Evolutionary conservation across 169 alveolate genomes (phyloP).

Genomic region (Plasmodium gaboni): DNA sequence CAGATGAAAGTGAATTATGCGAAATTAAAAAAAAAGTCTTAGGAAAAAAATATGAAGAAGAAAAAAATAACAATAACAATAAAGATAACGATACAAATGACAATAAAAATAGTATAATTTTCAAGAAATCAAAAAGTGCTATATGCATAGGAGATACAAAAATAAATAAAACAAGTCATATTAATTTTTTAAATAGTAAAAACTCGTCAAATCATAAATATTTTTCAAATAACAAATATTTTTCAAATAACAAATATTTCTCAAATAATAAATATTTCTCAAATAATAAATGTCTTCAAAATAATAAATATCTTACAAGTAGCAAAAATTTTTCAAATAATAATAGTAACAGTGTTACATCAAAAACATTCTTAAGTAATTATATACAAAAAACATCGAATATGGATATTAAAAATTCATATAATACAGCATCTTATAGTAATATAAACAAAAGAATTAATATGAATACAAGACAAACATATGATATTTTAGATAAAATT

Average conservation of each 20-base stretch:
- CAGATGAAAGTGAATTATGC: conserved; percentile 4
- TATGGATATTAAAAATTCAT: conserved; percentile 13
- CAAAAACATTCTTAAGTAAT: conserved; percentile 4
- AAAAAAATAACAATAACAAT: background rate
- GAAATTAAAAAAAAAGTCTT: background rate
- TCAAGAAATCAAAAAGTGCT: background rate
- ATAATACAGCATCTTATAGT: conserved; percentile 1
- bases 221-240: background rate
- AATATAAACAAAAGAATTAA: conserved; percentile 7
- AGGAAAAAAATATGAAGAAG: background rate
- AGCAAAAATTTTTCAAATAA: background rate
- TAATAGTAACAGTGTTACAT: conserved; percentile 15
- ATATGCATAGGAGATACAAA: background rate
- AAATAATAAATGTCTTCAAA: background rate
- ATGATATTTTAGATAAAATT: conserved; percentile 63
- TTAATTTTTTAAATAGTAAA: background rate
- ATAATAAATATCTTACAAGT: too few relatives aligned
- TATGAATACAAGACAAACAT: background rate
- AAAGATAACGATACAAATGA: background rate
- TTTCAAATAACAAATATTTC: too few relatives aligned
- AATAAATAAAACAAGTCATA: background rate
- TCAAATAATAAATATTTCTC: too few relatives aligned
- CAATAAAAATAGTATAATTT: background rate
- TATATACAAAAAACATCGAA: conserved; percentile 9
- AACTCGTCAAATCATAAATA: background rate